Conservation (phyloP, 805 yeast genomes). For the Cyberlindnera subsufficiens region DNA sequence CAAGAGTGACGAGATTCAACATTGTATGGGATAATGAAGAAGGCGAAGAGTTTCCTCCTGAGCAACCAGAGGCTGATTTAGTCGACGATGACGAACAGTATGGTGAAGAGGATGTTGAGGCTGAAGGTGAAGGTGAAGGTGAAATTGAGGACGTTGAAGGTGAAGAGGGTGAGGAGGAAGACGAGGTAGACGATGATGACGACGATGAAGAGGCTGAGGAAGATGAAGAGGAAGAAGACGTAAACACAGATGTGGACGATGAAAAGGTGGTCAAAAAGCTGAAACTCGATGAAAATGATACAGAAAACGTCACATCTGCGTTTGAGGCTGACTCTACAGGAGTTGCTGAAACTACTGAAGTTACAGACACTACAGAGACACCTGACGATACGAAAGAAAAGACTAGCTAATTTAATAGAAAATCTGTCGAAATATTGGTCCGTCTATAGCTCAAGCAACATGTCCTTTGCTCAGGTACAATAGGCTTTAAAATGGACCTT, state of each 20-base stretch:
- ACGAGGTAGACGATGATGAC: not conserved
- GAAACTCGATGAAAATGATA: slow-evolving; percentile 3
- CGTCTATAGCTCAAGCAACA: too few species aligned
- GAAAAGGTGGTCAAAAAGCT: slow-evolving; percentile 12
- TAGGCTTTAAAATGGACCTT: not conserved
- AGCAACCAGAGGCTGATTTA: slow-evolving; percentile 58
- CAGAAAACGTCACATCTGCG: not conserved
- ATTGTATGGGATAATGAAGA: slow-evolving; percentile 92
- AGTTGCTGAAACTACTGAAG: slow-evolving; percentile 16
- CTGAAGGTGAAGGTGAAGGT: slow-evolving; percentile 28
- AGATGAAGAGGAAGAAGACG: slow-evolving; percentile 28
- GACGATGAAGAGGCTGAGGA: slow-evolving; percentile 31
- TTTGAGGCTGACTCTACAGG: not conserved
- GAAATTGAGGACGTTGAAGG: slow-evolving; percentile 34
- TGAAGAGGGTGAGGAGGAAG: not conserved
- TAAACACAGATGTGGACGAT: slow-evolving; percentile 20
- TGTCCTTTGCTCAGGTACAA: not conserved
- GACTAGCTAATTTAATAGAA: not conserved
- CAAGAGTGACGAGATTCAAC: slow-evolving; percentile 93
- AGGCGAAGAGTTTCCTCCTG: slow-evolving; percentile 72
- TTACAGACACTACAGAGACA: slow-evolving; percentile 10
- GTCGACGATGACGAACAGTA: slow-evolving; percentile 60
- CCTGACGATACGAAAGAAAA: not conserved
- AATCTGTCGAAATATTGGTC: not conserved
- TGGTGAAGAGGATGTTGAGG: slow-evolving; percentile 45